Conservation (phyloP, 2,329 filamentous ascomycete genomes). For the Pezizomycotina sp. region DNA sequence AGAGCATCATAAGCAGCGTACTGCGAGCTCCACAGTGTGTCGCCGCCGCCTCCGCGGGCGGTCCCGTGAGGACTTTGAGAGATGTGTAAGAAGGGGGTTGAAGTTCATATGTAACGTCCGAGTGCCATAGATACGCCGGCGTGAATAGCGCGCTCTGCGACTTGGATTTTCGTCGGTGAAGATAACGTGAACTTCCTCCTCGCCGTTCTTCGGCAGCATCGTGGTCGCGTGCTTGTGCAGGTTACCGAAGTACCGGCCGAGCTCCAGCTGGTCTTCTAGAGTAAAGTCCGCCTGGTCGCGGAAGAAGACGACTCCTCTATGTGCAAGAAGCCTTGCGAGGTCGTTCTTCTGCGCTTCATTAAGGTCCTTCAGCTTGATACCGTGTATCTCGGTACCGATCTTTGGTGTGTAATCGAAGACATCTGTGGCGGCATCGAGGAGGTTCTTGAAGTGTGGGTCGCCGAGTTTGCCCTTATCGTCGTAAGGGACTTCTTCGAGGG, state of each 20-base stretch:
- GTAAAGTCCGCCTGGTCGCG: conserved; percentile 39
- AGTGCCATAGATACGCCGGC: conserved; percentile 27
- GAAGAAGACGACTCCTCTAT: conserved; percentile 43
- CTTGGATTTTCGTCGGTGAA: conserved; percentile 37
- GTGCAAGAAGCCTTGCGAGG: conserved; percentile 38
- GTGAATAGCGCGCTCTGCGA: conserved; percentile 40
- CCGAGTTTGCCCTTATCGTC: conserved; percentile 39
- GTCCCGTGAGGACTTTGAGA: conserved; percentile 38
- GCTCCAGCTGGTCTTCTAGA: conserved; percentile 37
- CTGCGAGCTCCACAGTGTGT: conserved; percentile 42
- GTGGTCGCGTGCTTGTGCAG: conserved; percentile 42
- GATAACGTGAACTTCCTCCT: conserved; percentile 42
- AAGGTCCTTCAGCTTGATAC: conserved; percentile 36
- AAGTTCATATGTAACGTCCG: conserved; percentile 40
- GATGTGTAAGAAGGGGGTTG: conserved; percentile 43
- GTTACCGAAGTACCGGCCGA: conserved; percentile 38
- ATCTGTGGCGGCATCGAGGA: conserved; percentile 37
- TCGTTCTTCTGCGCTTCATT: conserved; percentile 39
- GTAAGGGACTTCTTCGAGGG: conserved; percentile 35
- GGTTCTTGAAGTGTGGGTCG: conserved; percentile 38
- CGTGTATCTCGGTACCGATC: conserved; percentile 39
- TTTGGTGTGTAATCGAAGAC: conserved; percentile 42
- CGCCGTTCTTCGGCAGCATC: conserved; percentile 34
- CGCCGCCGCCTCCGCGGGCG: conserved; percentile 40
- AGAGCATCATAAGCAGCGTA: conserved; percentile 44